Evolutionary conservation across 2,329 filamentous ascomycete genomes (phyloP), one percentile per base, ranked within the genome.

Genomic region (Knufia fluminis): DNA sequence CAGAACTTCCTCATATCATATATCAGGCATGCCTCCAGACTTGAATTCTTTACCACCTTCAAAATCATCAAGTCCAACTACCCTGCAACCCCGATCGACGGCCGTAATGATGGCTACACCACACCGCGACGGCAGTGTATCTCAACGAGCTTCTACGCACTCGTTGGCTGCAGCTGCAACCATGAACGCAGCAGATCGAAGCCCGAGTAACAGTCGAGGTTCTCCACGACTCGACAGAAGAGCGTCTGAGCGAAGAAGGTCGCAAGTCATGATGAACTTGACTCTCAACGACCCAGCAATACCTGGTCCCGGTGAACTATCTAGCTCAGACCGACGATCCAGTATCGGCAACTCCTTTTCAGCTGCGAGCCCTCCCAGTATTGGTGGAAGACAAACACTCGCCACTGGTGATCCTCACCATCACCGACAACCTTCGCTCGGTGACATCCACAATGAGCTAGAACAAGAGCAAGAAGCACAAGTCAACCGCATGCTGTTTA

Each of bases 81-180:
- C 67, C 23, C 59, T 63, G 33, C 63, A 63, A 46, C 54, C 57
- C 41, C 62, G 66, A 42, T 35, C 54, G 60, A 60, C 52, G 55
- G 57, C 52, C 17, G 48, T 40, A 48, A 49, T 48, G 48, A 54
- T 61, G 53, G 52, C 57, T 28, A 23, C 55, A 50, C 20, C 49
- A 56, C 50, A 46, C 68, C 57, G 71, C 33, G 45, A 48, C 4
- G 51, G 44, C 50, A 53, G 42, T 49, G 54, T 22, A 52, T 55
- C 33, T 52, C 57, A 16, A 80, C 81, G 39, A 77, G 80, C 32
- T 44, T 77, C 83, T 28, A 80, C 83, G 35, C 75, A 78, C 54
- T 88, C 85, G 12, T 74, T 92, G 8, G 85, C 85, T 62, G 85
- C 85, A 46, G 80, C 86, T 10, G 85, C 85, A 6, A 82, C 84